Percentiles rank a stretch among this genome's conserved stretches.
phyloP scores from a whole-genome alignment of 2,329 filamentous ascomycete species.

The Colletotrichum cuscutae region DNA sequence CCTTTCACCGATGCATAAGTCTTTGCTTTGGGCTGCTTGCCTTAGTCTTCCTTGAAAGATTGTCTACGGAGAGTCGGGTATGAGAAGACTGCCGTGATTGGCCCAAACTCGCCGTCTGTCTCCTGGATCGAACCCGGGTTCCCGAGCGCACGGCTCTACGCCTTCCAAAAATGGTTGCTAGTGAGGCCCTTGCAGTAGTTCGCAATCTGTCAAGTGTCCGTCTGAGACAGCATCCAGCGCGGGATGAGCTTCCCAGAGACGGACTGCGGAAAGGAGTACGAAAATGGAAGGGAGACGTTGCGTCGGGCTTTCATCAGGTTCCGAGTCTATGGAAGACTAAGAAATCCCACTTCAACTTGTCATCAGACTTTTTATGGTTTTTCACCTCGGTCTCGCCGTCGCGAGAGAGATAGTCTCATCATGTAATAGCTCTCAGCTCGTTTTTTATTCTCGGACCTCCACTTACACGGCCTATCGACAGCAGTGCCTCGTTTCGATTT shows the following conservation, averaged over 20 bases:
- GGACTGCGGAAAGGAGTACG: not conserved
- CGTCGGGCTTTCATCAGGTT: not conserved
- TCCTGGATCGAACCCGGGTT: not conserved
- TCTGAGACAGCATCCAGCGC: not conserved
- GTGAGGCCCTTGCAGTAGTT: not conserved
- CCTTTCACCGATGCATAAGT: not conserved
- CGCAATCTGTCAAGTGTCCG: not conserved
- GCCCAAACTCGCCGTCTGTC: not conserved
- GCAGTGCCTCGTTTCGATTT: constrained; percentile 16
- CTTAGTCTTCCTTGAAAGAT: not conserved
- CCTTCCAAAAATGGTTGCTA: constrained; percentile 19
- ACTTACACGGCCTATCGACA: constrained; percentile 6
- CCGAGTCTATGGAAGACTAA: not conserved
- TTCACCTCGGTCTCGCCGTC: not conserved
- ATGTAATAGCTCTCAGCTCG: not conserved
- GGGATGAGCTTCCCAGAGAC: not conserved
- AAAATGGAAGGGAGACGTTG: not conserved
- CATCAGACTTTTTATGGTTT: not conserved
- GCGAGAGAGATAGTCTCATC: not conserved
- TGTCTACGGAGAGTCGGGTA: not conserved
- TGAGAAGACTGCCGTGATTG: not conserved
- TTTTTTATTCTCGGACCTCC: constrained; percentile 1
- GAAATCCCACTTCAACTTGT: not conserved
- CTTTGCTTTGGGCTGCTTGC: not conserved
- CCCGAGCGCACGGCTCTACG: constrained; percentile 15